Evolutionary conservation across 129 eudicot species (phyloP).

Genomic region (Helianthus tuberosus): DNA sequence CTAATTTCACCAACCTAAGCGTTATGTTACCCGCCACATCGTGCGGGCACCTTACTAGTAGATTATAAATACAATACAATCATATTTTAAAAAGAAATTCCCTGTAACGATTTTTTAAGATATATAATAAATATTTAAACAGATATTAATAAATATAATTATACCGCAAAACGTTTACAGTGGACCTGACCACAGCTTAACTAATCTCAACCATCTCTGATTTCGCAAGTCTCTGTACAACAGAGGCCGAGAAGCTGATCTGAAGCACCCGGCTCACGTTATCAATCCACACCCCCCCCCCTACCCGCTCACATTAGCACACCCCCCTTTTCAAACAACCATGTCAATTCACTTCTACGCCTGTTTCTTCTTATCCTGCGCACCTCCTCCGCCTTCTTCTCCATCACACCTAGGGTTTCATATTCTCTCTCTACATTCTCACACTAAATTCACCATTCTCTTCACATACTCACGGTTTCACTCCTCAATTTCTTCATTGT

Average conservation of each 20-base stretch:
- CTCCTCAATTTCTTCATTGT: slow-evolving; percentile 7
- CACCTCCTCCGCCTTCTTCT: slow-evolving; percentile 41
- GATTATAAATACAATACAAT: too few species aligned
- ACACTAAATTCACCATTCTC: slow-evolving; percentile 6
- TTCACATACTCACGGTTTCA: slow-evolving; percentile 17
- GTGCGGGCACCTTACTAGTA: too few species aligned
- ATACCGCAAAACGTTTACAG: slow-evolving; percentile 25
- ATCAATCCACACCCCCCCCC: slow-evolving; percentile 27
- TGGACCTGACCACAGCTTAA: slow-evolving; percentile 25
- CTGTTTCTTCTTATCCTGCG: slow-evolving; percentile 43
- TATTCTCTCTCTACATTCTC: slow-evolving; percentile 20
- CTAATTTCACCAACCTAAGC: too few species aligned
- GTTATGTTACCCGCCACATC: too few species aligned
- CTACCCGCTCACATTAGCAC: slow-evolving; percentile 35
- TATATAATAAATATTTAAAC: too few species aligned
- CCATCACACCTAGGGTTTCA: slow-evolving; percentile 51
- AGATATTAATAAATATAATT: neutral
- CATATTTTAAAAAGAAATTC: too few species aligned
- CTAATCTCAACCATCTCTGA: slow-evolving; percentile 28
- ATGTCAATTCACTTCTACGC: slow-evolving; percentile 28
- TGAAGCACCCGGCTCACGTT: slow-evolving; percentile 35
- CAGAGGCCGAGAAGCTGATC: slow-evolving; percentile 24
- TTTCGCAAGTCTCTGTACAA: slow-evolving; percentile 9
- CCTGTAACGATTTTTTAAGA: too few species aligned
- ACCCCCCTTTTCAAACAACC: slow-evolving; percentile 27